Conservation (phyloP, 129 eudicot species). For the Helianthus tuberosus region DNA sequence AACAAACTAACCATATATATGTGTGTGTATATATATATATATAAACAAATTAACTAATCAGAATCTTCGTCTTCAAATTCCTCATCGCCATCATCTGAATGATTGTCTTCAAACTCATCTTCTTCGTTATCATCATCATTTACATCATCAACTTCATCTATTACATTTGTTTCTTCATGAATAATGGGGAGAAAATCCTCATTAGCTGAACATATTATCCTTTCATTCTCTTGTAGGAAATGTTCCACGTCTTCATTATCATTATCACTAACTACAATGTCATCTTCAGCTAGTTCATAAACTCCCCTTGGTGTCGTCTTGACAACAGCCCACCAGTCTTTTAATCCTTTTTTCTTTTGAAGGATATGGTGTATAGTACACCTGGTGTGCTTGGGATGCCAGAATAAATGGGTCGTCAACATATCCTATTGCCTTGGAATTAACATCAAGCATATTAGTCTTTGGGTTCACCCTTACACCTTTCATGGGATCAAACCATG, state of each 20-base stretch:
- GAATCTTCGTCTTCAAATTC: no score
- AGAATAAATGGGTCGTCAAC: background rate
- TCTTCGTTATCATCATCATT: no score
- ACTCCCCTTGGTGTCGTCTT: background rate
- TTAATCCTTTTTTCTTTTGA: background rate
- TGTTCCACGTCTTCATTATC: background rate
- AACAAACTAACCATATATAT: background rate
- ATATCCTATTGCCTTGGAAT: background rate
- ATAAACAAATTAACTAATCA: no score
- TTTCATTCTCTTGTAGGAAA: background rate
- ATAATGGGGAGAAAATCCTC: background rate
- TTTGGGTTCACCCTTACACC: background rate
- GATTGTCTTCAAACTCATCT: no score
- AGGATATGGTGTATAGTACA: background rate
- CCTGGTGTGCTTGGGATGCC: no score
- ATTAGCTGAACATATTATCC: background rate
- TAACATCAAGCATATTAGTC: background rate
- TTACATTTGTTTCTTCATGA: background rate
- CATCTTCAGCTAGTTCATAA: background rate
- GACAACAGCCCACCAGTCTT: background rate
- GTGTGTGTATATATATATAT: background rate
- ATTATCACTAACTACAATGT: background rate
- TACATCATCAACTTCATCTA: no score
- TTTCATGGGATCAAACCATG: background rate
- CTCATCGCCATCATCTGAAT: no score